A percentile compares a stretch with the other conserved stretches of the same genome.
phyloP scores from a whole-genome alignment of 2,329 filamentous ascomycete genomes.

The Camillea tinctor region DNA sequence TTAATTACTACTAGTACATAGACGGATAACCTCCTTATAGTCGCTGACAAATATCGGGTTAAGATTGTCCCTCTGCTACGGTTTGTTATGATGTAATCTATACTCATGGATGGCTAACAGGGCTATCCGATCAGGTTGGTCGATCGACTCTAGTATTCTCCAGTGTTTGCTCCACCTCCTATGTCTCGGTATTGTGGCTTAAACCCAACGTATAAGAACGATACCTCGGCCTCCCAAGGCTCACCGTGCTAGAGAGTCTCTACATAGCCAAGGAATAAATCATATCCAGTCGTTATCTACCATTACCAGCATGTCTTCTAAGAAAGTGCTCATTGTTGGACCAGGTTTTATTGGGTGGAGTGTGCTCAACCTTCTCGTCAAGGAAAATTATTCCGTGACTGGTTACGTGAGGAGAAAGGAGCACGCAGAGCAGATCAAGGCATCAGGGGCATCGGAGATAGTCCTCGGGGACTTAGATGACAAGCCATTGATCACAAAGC shows the following conservation, averaged over 20 bases:
- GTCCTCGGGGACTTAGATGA: constrained; percentile 43
- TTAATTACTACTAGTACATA: no score
- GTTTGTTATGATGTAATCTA: background rate
- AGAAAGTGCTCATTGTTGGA: constrained; percentile 42
- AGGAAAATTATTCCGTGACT: constrained; percentile 42
- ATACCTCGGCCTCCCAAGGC: background rate
- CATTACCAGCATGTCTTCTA: constrained; percentile 18
- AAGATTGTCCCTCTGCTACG: background rate
- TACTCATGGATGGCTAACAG: background rate
- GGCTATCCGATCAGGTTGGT: background rate
- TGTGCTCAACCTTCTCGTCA: constrained; percentile 42
- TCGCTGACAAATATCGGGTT: background rate
- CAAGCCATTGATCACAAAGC: constrained; percentile 36
- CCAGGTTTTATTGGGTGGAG: constrained; percentile 49
- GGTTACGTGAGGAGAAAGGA: constrained; percentile 40
- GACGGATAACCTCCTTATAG: background rate
- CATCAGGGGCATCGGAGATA: constrained; percentile 34
- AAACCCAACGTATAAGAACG: background rate
- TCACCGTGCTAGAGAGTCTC: no score
- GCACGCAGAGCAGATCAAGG: constrained; percentile 35
- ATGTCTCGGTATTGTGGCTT: background rate
- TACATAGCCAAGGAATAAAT: background rate
- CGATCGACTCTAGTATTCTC: no score
- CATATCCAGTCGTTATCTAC: background rate
- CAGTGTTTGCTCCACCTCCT: background rate